These are phyloP conservation scores for Dryas integrifolia DNA, from an alignment of 331 rosid genomes.

Conservation along the genomic window DNA sequence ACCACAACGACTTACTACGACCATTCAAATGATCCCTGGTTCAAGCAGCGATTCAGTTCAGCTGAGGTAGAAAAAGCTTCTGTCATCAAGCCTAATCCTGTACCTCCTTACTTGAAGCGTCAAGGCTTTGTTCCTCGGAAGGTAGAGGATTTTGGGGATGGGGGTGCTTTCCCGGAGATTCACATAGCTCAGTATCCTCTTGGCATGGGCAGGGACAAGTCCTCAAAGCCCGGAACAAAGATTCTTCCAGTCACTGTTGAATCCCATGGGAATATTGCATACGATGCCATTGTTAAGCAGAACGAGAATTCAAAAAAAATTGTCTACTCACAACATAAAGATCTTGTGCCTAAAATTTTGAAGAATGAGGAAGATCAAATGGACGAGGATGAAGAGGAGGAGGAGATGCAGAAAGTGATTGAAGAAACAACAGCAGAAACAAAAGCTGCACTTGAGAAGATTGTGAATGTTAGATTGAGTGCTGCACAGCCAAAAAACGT, in stretches of 20 bases:
- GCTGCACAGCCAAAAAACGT: constrained; percentile 86
- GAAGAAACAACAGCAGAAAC: constrained; percentile 71
- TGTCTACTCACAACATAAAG: constrained; percentile 68
- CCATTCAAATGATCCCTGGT: constrained; percentile 84
- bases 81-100: constrained; percentile 48
- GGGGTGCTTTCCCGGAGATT: constrained; percentile 87
- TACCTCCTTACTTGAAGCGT: constrained; percentile 71
- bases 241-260: constrained; percentile 70
- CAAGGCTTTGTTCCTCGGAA: constrained; percentile 69
- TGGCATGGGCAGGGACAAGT: constrained; percentile 67
- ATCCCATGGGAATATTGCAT: constrained; percentile 68
- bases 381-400: constrained; percentile 38
- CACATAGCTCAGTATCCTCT: constrained; percentile 80
- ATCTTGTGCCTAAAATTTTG: constrained; percentile 58
- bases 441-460: constrained; percentile 81
- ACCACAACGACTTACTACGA: constrained; percentile 60
- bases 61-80: constrained; percentile 55
- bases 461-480: constrained; percentile 68
- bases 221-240: constrained; percentile 49
- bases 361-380: constrained; percentile 17
- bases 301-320: constrained; percentile 69
- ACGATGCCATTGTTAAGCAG: constrained; percentile 76
- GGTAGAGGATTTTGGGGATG: constrained; percentile 74
- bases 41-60: constrained; percentile 65
- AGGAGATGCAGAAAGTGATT: constrained; percentile 52